Conservation (phyloP, 176 grass and related monocot genomes). For the Oryza nivara region DNA sequence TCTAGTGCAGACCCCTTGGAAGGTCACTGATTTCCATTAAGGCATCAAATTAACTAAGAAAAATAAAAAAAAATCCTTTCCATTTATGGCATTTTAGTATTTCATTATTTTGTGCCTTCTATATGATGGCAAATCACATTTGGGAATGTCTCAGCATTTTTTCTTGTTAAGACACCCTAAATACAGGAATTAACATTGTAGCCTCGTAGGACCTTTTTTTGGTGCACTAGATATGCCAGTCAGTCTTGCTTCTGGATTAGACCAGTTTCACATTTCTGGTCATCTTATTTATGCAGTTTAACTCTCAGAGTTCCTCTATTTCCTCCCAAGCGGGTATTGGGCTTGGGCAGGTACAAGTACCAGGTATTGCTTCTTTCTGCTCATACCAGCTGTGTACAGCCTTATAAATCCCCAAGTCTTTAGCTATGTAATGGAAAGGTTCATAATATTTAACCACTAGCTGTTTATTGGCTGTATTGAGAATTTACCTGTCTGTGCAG, state of each 20-base stretch:
- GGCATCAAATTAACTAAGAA: conserved; percentile 13
- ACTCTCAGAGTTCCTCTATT: conserved; percentile 71
- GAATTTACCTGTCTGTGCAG: conserved; percentile 51
- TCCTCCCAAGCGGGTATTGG: conserved; percentile 67
- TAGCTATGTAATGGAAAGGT: conserved; percentile 31
- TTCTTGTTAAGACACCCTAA: neutral
- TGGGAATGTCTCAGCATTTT: neutral
- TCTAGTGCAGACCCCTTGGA: neutral
- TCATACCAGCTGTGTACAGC: conserved; percentile 30
- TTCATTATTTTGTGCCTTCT: neutral
- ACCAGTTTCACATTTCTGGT: conserved; percentile 28
- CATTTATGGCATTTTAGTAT: neutral
- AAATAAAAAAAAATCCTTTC: neutral
- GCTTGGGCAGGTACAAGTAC: conserved; percentile 58
- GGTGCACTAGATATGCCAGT: neutral
- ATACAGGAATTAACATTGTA: neutral
- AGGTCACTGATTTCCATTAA: conserved; percentile 17
- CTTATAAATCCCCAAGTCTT: conserved; percentile 31
- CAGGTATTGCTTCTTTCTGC: conserved; percentile 61
- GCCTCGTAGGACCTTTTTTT: neutral
- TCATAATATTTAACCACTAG: conserved; percentile 14
- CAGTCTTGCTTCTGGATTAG: neutral
- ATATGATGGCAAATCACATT: neutral
- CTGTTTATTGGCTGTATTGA: conserved; percentile 19
- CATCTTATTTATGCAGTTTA: conserved; percentile 68